Evolutionary conservation across 2,329 filamentous ascomycete species (phyloP), one percentile per base, ranked within the genome.

Genomic region (Stemphylium beticola): DNA sequence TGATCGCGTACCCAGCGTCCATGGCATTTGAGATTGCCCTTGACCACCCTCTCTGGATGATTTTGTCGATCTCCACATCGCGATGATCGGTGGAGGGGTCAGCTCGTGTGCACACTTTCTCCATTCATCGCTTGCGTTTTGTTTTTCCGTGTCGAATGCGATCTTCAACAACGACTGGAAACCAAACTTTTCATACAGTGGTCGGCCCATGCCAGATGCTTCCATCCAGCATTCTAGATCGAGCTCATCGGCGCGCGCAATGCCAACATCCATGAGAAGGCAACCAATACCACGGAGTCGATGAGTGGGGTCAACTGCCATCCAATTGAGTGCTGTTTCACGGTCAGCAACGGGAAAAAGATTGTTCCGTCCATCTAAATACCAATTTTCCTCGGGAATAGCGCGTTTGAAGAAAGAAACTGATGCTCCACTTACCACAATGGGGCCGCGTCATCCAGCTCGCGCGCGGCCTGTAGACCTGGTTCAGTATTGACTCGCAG

Each of bases 151-250:
- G 34, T 74, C 70, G 45, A 74, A 73, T 12, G 58, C 61, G 24
- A 74, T 53, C 52, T 68, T 72, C 31, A 72, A 48, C 4, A 74
- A 49, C 7, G 64, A 55, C 24, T 59, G 61, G 43, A 72, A 74
- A 0, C 62, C 65, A 31, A 72, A 68, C 43, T 70, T 69, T 33
- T 72, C 68, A 52, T 78, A 78, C 11, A 78, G 55, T 24, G 65
- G 62, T 49, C 69, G 73, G 2, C 75, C 76, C 63, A 73, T 72
- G 2, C 53, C 48, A 15, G 71, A 73, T 2, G 74, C 70, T 53
- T 77, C 75, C 58, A 77, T 64, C 72, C 72, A 78, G 36, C 72
- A 69, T 38, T 76, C 72, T 18, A 76, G 55, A 34, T 71, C 60
- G 15, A 72, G 54, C 15, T 63, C 52, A 48, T 77, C 74, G 4